Conservation (phyloP, 129 eudicot species). For the Gnaphalium uliginosum region DNA sequence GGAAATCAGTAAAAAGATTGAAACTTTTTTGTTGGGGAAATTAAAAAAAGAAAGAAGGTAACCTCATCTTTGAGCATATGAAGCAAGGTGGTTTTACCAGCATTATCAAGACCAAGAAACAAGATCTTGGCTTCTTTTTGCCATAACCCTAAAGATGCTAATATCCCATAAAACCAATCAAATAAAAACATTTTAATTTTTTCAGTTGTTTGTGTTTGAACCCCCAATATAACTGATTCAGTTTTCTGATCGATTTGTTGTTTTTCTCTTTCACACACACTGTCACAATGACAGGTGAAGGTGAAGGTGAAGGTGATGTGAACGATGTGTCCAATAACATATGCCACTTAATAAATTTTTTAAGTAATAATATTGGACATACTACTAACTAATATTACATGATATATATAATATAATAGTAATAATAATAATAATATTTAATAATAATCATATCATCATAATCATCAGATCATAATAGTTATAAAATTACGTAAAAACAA, state of each 20-base stretch:
- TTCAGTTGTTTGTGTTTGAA: background rate
- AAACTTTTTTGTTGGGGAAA: background rate
- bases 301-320: background rate
- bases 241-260: background rate
- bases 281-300: conserved; percentile 16
- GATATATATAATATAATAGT: too few species aligned
- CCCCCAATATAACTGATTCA: background rate
- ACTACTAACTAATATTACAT: too few species aligned
- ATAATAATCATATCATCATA: too few species aligned
- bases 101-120: conserved; percentile 28
- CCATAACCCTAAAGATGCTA: conserved; percentile 25
- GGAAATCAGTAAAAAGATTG: background rate
- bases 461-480: too few species aligned
- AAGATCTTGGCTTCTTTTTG: conserved; percentile 28
- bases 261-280: background rate
- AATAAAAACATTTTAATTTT: conserved; percentile 9
- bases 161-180: conserved; percentile 27
- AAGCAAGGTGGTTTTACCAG: conserved; percentile 28
- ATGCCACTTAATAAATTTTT: background rate
- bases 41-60: background rate
- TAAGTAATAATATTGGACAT: too few species aligned
- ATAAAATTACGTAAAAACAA: too few species aligned
- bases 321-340: background rate
- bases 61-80: conserved; percentile 30
- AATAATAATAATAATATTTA: too few species aligned